phyloP scores from a whole-genome alignment of 148 eudicot genomes.

The Rhododendron griersonianum region DNA sequence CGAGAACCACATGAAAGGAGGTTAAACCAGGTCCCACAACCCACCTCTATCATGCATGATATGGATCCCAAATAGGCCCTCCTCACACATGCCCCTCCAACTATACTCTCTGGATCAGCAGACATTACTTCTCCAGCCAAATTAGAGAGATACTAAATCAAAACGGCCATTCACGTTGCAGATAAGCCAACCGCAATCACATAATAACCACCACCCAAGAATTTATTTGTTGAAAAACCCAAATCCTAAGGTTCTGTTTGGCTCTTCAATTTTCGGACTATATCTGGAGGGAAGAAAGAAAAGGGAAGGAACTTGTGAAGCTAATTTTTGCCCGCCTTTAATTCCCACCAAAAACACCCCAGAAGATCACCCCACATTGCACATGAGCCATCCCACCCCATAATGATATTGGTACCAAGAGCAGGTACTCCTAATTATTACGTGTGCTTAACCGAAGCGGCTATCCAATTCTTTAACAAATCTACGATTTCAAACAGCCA shows the following conservation, averaged over 20 bases:
- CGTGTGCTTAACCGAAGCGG: not conserved
- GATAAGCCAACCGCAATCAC: conserved; percentile 8
- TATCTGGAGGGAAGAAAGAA: not conserved
- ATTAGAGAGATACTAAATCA: conserved; percentile 4
- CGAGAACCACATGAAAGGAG: conserved; percentile 12
- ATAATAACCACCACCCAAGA: not conserved
- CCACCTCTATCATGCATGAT: conserved; percentile 4
- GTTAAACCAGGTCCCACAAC: conserved; percentile 17
- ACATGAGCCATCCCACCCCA: not conserved
- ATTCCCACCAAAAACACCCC: not conserved
- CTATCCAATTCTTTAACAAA: not conserved
- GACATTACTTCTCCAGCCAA: not conserved
- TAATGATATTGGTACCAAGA: not conserved
- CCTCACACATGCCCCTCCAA: not conserved
- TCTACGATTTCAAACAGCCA: conserved; percentile 32
- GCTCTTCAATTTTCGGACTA: not conserved
- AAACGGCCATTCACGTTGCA: conserved; percentile 4
- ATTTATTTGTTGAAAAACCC: not conserved
- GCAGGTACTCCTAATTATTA: not conserved
- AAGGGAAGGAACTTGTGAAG: not conserved
- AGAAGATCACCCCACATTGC: not conserved
- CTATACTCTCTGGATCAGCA: conserved; percentile 14
- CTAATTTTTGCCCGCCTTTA: not conserved
- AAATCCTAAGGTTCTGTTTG: not conserved
- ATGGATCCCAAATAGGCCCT: not conserved